Base-by-base conservation (phyloP, 2,329 filamentous ascomycete genomes). In the Knufia petricola region DNA sequence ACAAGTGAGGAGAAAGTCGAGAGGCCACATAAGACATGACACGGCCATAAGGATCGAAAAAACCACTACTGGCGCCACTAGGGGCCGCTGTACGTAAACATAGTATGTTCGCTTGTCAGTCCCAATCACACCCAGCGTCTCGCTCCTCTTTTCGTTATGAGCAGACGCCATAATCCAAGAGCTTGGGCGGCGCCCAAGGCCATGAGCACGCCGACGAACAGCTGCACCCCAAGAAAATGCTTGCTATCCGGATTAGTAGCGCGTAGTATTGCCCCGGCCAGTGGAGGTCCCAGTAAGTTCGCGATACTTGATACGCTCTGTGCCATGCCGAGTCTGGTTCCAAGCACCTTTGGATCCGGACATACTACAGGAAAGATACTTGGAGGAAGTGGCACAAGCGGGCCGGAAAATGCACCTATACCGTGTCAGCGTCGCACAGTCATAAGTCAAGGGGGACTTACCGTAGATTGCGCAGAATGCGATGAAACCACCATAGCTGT, bases 301-400 rank as follows among this genome's bases (percentile, higher is more conserved):
- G 72, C 69, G 46, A 76, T 67, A 36, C 66, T 68, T 8, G 73
- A 66, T 42, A 74, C 63, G 28, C 64, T 66, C 46, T 75, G 73
- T 1, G 71, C 66, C 67, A 74, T 72, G 3, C 73, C 73, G 50
- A 75, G 68, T 50, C 71, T 66, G 10, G 69, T 66, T 0, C 73
- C 73, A 1, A 66, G 57, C 51, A 69, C 69, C 31, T 63, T 61
- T 24, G 71, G 50, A 54, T 76, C 69, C 0, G 65, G 66, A 2
- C 69, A 73, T 32, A 76, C 64, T 38, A 71, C 70, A 12, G 71
- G 71, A 43, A 81, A 63, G 0, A 73, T 73, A 0, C 79, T 76
- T 0, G 81, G 79, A 48, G 83, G 82, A 4, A 84, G 62, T 15
- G 73, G 72, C 60, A 84, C 79, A 34, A 84, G 73, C 0, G 70